Base-by-base conservation (phyloP, 2,329 filamentous ascomycete genomes). In the Calonectria naviculata region DNA sequence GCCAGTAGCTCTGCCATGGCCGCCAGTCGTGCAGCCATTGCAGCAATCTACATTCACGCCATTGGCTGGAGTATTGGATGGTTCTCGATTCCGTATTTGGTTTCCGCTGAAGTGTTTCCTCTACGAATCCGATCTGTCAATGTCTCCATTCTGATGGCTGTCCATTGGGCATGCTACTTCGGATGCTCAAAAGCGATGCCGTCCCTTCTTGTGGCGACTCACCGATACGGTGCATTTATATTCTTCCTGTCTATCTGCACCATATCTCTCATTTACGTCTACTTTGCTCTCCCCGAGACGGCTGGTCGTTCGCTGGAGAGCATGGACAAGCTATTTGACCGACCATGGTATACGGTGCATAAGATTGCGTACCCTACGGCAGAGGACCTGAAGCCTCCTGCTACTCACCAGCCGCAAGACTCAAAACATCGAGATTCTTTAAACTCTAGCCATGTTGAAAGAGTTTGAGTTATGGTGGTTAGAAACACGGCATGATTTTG, bases 21-120 rank as follows among this genome's bases (percentile, higher is more conserved):
- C 9, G 84, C 83, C 1, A 81, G 79, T 60, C 81, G 81, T 0
- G 84, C 79, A 1, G 83, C 84, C 1, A 85, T 87, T 36, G 83
- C 82, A 0, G 81, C 83, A 31, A 86, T 87, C 5, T 87, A 85
- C 72, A 61, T 87, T 24, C 82, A 83, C 19, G 85, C 84, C 10
- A 76, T 85, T 6, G 84, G 82, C 1, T 87, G 84, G 84, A 84
- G 84, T 0, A 83, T 87, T n/a, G 85, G 85, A 0, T 87, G 84
- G 84, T 86, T 86, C 71, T 81, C 80, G 0, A 84, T 86, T 17
- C 84, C 85, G 5, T 87, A 87, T 63, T 76, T 86, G 3, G 80
- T 87, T n/a, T 84, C 82, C 3, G 83, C 85, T 1, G 85, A 87
- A 73, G 81, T 86, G 1, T 86, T 86, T 36, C 85, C 84, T 0